These are phyloP conservation scores for Gomphus sp. DNA, from an alignment of 1,284 basidiomycete genomes.

Conservation along the genomic window DNA sequence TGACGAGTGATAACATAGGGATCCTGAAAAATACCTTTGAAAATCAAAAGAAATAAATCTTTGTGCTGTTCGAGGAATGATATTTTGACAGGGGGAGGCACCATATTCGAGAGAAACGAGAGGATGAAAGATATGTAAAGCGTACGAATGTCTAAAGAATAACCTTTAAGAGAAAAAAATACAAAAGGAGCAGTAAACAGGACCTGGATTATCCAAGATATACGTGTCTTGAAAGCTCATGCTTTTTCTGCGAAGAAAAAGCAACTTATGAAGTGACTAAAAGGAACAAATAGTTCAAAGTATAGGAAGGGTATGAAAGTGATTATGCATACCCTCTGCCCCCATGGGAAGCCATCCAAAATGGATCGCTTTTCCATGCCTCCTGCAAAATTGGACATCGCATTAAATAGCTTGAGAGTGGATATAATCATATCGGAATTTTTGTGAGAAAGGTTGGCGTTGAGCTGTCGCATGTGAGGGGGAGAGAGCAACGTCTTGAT, in stretches of 20 bases:
- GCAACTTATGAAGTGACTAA: constrained; percentile 57
- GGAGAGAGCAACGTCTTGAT: constrained; percentile 47
- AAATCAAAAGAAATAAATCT: constrained; percentile 51
- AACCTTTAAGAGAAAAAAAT: neutral
- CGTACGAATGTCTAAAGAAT: constrained; percentile 56
- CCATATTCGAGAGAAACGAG: constrained; percentile 49
- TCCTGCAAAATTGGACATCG: constrained; percentile 51
- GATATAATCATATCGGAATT: constrained; percentile 56
- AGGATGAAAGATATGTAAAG: constrained; percentile 59
- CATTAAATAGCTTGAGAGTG: constrained; percentile 52
- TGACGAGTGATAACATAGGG: constrained; percentile 43
- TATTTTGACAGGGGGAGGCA: constrained; percentile 42
- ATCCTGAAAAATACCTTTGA: constrained; percentile 60
- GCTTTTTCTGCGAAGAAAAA: constrained; percentile 57
- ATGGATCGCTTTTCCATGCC: constrained; percentile 53
- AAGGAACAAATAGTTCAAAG: constrained; percentile 1
- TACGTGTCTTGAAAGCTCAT: constrained; percentile 20
- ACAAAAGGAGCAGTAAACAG: constrained; percentile 11
- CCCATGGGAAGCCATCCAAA: constrained; percentile 65
- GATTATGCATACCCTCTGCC: constrained; percentile 46
- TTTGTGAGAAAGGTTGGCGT: constrained; percentile 45
- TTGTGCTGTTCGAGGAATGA: constrained; percentile 59
- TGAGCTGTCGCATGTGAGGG: constrained; percentile 44
- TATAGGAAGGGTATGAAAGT: neutral
- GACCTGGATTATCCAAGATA: constrained; percentile 46